Evolutionary conservation across 1,284 basidiomycete species (phyloP).

Genomic region (Malassezia arunalokei): DNA sequence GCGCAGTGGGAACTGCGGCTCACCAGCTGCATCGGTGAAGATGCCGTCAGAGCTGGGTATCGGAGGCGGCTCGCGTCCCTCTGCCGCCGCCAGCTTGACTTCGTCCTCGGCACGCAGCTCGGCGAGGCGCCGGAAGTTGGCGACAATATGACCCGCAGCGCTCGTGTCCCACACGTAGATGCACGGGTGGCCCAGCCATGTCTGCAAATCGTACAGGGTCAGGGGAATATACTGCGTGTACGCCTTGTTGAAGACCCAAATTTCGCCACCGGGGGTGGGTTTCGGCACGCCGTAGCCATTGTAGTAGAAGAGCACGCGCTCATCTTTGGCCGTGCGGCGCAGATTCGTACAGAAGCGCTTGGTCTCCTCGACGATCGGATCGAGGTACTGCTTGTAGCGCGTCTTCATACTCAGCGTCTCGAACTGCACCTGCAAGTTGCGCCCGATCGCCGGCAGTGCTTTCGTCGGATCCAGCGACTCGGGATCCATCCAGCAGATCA

Average conservation of each 20-base stretch:
- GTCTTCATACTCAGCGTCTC: conserved; percentile 72
- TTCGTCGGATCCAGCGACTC: conserved; percentile 59
- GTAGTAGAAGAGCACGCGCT: conserved; percentile 91
- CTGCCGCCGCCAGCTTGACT: conserved; percentile 23
- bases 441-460: conserved; percentile 57
- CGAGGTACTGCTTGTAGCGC: conserved; percentile 56
- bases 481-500: conserved; percentile 97
- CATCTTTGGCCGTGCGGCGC: conserved; percentile 79
- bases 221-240: conserved; percentile 99
- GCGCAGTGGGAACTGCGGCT: conserved; percentile 56
- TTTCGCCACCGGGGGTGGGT: conserved; percentile 86
- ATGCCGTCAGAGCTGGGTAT: conserved; percentile 15
- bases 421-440: conserved; percentile 87
- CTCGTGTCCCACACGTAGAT: conserved; percentile 99
- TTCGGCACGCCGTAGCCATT: conserved; percentile 97
- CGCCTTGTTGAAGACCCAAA: conserved; percentile 96
- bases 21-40: conserved; percentile 37
- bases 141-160: conserved; percentile 79
- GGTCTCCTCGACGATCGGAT: conserved; percentile 88
- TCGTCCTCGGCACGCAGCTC: conserved; percentile 72
- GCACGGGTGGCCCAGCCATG: conserved; percentile 70
- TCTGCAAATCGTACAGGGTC: conserved; percentile 79
- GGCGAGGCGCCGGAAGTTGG: conserved; percentile 79
- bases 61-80: conserved; percentile 21
- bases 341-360: conserved; percentile 75